Evolutionary conservation across 805 yeast genomes (phyloP).

Genomic region (Candida silvicultrix): DNA sequence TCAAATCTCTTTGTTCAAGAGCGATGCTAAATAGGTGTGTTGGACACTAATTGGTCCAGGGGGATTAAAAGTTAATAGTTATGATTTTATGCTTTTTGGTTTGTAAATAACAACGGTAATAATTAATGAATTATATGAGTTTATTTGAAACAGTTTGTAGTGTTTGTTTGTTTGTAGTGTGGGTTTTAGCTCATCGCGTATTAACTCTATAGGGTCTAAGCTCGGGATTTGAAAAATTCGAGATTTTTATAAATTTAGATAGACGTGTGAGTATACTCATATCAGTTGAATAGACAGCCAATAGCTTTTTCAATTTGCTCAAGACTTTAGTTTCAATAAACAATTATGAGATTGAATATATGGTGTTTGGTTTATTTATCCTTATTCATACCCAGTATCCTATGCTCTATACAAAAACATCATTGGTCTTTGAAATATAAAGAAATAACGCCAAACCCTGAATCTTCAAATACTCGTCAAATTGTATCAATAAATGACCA

Average conservation of each 20-base stretch:
- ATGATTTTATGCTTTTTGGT: background rate
- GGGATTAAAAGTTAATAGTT: background rate
- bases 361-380: background rate
- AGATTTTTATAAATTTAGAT: no score
- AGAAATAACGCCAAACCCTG: conserved; percentile 40
- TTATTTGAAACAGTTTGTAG: no score
- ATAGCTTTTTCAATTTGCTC: no score
- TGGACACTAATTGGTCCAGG: background rate
- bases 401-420: conserved; percentile 12
- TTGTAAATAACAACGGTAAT: background rate
- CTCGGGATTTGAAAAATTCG: no score
- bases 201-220: no score
- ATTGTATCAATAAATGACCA: conserved; percentile 54
- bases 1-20: conserved; percentile 8
- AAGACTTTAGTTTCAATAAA: no score
- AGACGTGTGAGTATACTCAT: background rate
- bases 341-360: background rate
- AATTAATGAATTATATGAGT: no score
- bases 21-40: background rate
- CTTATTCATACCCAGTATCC: background rate
- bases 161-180: no score
- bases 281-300: no score
- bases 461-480: conserved; percentile 42
- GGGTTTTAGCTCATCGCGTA: no score
- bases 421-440: conserved; percentile 33